These are phyloP conservation scores for Avena eriantha DNA, from an alignment of 176 grass and related monocot genomes.

Conservation along the genomic window DNA sequence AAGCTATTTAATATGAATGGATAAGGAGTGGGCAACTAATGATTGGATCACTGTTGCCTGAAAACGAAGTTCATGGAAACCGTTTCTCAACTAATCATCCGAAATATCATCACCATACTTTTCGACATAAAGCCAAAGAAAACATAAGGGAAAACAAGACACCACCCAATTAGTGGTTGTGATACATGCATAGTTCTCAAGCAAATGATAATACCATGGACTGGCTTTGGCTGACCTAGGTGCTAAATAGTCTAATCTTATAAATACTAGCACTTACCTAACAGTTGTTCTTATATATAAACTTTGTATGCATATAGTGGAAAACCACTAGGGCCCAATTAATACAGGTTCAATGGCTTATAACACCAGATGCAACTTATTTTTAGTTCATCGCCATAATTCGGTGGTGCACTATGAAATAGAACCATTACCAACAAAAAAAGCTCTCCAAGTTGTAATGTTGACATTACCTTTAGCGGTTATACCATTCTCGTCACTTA, in stretches of 20 bases:
- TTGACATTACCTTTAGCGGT: constrained; percentile 38
- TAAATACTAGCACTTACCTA: constrained; percentile 36
- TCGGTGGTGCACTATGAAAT: constrained; percentile 46
- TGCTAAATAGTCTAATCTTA: constrained; percentile 51
- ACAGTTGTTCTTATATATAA: constrained; percentile 16
- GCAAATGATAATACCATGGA: constrained; percentile 54
- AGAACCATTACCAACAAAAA: constrained; percentile 22
- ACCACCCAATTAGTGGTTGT: constrained; percentile 38
- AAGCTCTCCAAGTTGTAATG: constrained; percentile 40
- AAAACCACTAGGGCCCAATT: constrained; percentile 34
- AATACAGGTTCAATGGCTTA: constrained; percentile 35
- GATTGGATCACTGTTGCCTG: constrained; percentile 51
- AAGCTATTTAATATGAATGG: constrained; percentile 41
- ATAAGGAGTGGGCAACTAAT: constrained; percentile 48
- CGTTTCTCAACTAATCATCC: constrained; percentile 40
- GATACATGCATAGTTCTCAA: constrained; percentile 40
- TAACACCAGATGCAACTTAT: constrained; percentile 29
- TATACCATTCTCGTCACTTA: too few species aligned
- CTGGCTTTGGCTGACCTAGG: constrained; percentile 50
- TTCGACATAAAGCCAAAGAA: constrained; percentile 36
- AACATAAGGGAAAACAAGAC: constrained; percentile 11
- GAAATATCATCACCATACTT: constrained; percentile 44
- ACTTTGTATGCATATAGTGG: background rate
- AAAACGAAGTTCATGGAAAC: constrained; percentile 49
- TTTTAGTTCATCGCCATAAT: background rate